phyloP scores from a whole-genome alignment of 192 early-diverging fungal genomes.

The Entrophospora sp. region DNA sequence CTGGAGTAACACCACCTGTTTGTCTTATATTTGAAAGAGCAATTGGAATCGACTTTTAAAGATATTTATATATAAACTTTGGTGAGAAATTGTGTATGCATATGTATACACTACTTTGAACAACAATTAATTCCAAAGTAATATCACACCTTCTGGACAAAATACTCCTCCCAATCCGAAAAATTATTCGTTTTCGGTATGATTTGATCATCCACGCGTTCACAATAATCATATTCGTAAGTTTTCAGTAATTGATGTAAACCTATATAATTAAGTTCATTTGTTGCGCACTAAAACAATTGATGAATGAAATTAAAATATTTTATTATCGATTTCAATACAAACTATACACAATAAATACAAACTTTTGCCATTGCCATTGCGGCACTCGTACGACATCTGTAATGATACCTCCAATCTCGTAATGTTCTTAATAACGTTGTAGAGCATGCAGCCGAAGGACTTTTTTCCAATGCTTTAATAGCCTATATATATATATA shows the following conservation, averaged over 20 bases:
- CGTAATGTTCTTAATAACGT: constrained; percentile 67
- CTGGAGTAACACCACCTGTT: constrained; percentile 50
- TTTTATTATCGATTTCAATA: not conserved
- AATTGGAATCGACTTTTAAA: constrained; percentile 47
- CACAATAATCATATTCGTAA: constrained; percentile 67
- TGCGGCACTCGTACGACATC: constrained; percentile 76
- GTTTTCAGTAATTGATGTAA: constrained; percentile 64
- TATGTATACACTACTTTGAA: not conserved
- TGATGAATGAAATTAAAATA: not conserved
- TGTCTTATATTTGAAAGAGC: constrained; percentile 68
- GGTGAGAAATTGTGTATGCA: not conserved
- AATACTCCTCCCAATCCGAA: constrained; percentile 80
- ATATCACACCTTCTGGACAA: constrained; percentile 59
- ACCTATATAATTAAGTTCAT: constrained; percentile 54
- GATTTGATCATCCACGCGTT: constrained; percentile 24
- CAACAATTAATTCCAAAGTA: not conserved
- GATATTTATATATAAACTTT: not conserved
- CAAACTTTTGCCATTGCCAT: constrained; percentile 53
- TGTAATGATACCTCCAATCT: constrained; percentile 76
- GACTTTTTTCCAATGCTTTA: constrained; percentile 50
- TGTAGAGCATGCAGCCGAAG: constrained; percentile 57
- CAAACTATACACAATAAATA: not conserved
- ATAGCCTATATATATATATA: constrained; percentile 41
- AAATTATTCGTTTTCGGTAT: constrained; percentile 88
- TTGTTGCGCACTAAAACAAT: constrained; percentile 37